A percentile compares a stretch with the other conserved stretches of the same genome.
Conservation (phyloP, 2,329 filamentous ascomycete species). For the Monilinia laxa region DNA sequence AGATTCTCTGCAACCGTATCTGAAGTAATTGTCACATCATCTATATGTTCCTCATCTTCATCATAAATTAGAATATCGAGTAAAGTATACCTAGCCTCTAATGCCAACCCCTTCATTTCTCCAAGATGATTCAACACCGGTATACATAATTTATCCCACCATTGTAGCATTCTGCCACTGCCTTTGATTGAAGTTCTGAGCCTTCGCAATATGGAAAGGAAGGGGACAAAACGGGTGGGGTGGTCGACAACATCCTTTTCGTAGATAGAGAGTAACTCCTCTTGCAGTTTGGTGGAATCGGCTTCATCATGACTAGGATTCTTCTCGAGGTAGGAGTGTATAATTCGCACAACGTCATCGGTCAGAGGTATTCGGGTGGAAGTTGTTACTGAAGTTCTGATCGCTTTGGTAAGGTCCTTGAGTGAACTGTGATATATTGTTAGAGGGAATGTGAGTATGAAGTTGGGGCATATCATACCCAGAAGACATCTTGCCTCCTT, state of each 20-base stretch:
- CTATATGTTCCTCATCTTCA: constrained; percentile 53
- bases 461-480: constrained; percentile 12
- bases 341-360: constrained; percentile 59
- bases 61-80: constrained; percentile 64
- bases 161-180: constrained; percentile 62
- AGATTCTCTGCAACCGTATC: constrained; percentile 57
- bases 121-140: constrained; percentile 57
- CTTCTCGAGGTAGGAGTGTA: constrained; percentile 67
- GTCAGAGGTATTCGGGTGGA: constrained; percentile 60
- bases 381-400: constrained; percentile 51
- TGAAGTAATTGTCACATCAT: constrained; percentile 46
- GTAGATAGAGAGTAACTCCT: constrained; percentile 68
- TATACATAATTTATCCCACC: constrained; percentile 66
- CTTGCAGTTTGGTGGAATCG: constrained; percentile 68
- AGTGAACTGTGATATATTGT: constrained; percentile 38
- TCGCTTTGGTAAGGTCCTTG: constrained; percentile 60
- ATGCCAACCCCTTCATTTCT: constrained; percentile 61
- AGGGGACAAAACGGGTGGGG: constrained; percentile 60
- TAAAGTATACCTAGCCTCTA: constrained; percentile 64
- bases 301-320: constrained; percentile 67
- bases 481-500: constrained; percentile 24
- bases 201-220: constrained; percentile 64
- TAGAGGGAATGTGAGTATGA: background rate
- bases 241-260: constrained; percentile 60
- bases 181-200: constrained; percentile 64